Percentiles rank a stretch among this genome's conserved stretches.
These are phyloP conservation scores for Fusarium redolens DNA, from an alignment of 2,329 filamentous ascomycete genomes.

Conservation along the genomic window DNA sequence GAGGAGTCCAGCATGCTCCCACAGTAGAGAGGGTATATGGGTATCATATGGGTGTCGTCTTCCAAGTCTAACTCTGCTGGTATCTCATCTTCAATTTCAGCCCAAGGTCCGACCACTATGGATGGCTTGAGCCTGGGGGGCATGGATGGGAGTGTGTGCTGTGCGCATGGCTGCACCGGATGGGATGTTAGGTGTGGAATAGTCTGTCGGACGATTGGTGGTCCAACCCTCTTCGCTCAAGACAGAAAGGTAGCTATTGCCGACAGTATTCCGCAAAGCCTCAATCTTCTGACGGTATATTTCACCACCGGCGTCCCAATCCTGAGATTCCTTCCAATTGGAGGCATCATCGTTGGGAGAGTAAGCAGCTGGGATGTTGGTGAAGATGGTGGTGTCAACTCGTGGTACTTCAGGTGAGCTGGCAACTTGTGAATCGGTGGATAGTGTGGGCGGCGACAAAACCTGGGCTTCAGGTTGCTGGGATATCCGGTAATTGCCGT, in stretches of 20 bases:
- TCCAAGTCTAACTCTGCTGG: conserved; percentile 25
- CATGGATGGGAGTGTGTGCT: conserved; percentile 48
- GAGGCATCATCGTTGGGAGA: conserved; percentile 30
- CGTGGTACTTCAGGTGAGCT: conserved; percentile 42
- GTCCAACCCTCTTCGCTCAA: conserved; percentile 81
- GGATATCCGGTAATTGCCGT: conserved; percentile 59
- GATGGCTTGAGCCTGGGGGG: conserved; percentile 58
- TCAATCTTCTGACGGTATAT: conserved; percentile 91
- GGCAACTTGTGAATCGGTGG: conserved; percentile 46
- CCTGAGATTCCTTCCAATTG: conserved; percentile 58
- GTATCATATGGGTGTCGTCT: conserved; percentile 48
- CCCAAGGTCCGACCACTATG: conserved; percentile 65
- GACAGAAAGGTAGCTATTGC: conserved; percentile 87
- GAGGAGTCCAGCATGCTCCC: conserved; percentile 22
- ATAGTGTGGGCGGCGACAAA: conserved; percentile 46
- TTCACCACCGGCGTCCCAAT: conserved; percentile 78
- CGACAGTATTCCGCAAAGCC: conserved; percentile 84
- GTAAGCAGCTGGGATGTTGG: conserved; percentile 32
- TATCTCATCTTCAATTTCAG: conserved; percentile 45
- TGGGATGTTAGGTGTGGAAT: conserved; percentile 38
- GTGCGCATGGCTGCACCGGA: conserved; percentile 46
- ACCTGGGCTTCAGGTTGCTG: conserved; percentile 54
- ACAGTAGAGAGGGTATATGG: conserved; percentile 42
- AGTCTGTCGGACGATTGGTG: conserved; percentile 39
- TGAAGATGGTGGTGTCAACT: conserved; percentile 41